Conservation (phyloP, 345 rosid species). For the Iberis pinnata region DNA sequence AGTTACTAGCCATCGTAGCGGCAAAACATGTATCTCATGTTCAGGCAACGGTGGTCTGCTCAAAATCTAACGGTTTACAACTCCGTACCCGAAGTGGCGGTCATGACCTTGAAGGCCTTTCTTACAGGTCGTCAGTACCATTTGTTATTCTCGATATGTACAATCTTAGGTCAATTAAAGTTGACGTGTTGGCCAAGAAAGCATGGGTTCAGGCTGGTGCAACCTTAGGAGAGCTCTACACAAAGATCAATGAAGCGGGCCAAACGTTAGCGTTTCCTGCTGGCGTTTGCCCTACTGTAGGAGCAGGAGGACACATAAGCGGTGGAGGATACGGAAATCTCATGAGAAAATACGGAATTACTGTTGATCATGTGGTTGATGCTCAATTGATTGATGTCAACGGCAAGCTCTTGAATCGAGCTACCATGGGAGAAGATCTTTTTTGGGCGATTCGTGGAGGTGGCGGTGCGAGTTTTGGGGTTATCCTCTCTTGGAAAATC, state of each 20-base stretch:
- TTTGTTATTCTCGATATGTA: constrained; percentile 41
- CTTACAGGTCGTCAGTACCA: constrained; percentile 23
- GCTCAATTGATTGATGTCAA: constrained; percentile 41
- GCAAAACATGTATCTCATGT: constrained; percentile 28
- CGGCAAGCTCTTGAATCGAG: constrained; percentile 39
- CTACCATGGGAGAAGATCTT: constrained; percentile 48
- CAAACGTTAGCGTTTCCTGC: constrained; percentile 39
- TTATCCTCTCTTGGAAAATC: constrained; percentile 42
- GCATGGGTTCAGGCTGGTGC: constrained; percentile 56
- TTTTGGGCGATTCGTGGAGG: constrained; percentile 63
- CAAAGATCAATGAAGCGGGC: constrained; percentile 37
- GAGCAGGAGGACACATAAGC: constrained; percentile 42
- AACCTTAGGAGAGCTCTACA: constrained; percentile 49
- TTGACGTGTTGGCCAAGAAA: constrained; percentile 26
- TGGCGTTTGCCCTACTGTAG: constrained; percentile 45
- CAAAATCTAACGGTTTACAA: constrained; percentile 23
- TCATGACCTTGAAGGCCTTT: constrained; percentile 31
- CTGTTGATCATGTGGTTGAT: constrained; percentile 42
- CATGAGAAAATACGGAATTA: constrained; percentile 49
- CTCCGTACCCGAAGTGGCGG: constrained; percentile 30
- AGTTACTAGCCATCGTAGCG: constrained; percentile 21
- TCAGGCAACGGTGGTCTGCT: constrained; percentile 32
- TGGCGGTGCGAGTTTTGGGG: constrained; percentile 51
- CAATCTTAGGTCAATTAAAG: constrained; percentile 34
- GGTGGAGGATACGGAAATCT: constrained; percentile 49